These are phyloP conservation scores for Ceratocystis cacaofunesta DNA, from an alignment of 2,329 filamentous ascomycete species.

Conservation along the genomic window DNA sequence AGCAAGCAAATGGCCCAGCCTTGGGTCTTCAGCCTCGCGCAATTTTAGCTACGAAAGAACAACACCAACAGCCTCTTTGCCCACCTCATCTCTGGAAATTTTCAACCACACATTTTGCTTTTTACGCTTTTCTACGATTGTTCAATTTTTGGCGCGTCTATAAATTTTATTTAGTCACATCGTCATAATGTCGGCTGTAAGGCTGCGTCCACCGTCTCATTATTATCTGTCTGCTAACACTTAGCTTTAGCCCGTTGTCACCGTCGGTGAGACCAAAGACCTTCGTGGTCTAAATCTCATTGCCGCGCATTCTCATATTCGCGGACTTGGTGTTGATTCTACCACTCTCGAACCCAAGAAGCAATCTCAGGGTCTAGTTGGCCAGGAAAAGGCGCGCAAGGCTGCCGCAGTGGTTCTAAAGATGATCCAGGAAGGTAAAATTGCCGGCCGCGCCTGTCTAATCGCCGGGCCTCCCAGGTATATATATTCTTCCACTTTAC, in stretches of 20 bases:
- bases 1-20: background rate
- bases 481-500: constrained; percentile 16
- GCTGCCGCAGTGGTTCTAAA: constrained; percentile 90
- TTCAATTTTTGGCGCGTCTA: background rate
- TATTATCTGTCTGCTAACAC: constrained; percentile 15
- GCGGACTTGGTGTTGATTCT: constrained; percentile 81
- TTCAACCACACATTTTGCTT: background rate
- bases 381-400: constrained; percentile 91
- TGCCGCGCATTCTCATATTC: constrained; percentile 94
- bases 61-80: constrained; percentile 18
- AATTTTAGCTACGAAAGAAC: background rate
- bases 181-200: constrained; percentile 39
- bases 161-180: background rate
- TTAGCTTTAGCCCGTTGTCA: constrained; percentile 42
- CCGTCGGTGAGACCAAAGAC: constrained; percentile 89
- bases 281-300: constrained; percentile 93
- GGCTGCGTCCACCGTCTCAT: constrained; percentile 21
- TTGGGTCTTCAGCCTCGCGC: constrained; percentile 13
- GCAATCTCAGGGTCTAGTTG: constrained; percentile 82
- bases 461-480: constrained; percentile 86
- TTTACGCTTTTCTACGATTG: background rate
- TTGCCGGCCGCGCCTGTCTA: constrained; percentile 83
- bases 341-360: constrained; percentile 78
- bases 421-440: constrained; percentile 99
- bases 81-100: constrained; percentile 20